Evolutionary conservation across 192 early-diverging fungal genomes (phyloP).

Genomic region (Radiomyces spectabilis): DNA sequence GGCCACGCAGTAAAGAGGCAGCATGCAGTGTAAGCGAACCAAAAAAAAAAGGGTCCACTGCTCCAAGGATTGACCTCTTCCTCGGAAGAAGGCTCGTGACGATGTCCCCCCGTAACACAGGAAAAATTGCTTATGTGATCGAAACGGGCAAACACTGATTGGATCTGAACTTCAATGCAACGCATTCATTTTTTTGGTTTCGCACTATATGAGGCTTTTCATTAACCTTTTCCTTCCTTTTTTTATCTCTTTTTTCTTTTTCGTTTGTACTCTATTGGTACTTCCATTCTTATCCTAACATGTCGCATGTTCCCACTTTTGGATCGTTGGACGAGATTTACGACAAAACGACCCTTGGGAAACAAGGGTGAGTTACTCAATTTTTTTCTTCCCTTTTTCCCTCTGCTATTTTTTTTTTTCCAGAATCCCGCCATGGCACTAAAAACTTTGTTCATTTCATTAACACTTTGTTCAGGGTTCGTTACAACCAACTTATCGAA

Average conservation of each 20-base stretch:
- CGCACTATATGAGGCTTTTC: too few species aligned
- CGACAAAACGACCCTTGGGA: slow-evolving; percentile 4
- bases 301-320: slow-evolving; percentile 23
- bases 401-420: neutral
- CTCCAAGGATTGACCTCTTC: too few species aligned
- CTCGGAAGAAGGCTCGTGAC: too few species aligned
- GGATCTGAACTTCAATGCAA: too few species aligned
- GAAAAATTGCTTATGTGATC: too few species aligned
- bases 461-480: slow-evolving; percentile 9
- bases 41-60: too few species aligned
- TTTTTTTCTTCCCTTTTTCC: neutral
- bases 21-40: too few species aligned
- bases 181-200: too few species aligned
- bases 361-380: slow-evolving; percentile 21
- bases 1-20: too few species aligned
- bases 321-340: slow-evolving; percentile 25
- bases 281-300: neutral
- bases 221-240: neutral
- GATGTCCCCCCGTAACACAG: too few species aligned
- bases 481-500: slow-evolving; percentile 43
- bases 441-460: neutral
- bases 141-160: too few species aligned
- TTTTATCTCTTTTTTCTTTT: slow-evolving; percentile 1
- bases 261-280: neutral
- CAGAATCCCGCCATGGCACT: too few species aligned